A percentile compares a stretch with the other conserved stretches of the same genome.
These are phyloP conservation scores for Hyphopichia fennica DNA, from an alignment of 1,139 yeast species.

Conservation along the genomic window DNA sequence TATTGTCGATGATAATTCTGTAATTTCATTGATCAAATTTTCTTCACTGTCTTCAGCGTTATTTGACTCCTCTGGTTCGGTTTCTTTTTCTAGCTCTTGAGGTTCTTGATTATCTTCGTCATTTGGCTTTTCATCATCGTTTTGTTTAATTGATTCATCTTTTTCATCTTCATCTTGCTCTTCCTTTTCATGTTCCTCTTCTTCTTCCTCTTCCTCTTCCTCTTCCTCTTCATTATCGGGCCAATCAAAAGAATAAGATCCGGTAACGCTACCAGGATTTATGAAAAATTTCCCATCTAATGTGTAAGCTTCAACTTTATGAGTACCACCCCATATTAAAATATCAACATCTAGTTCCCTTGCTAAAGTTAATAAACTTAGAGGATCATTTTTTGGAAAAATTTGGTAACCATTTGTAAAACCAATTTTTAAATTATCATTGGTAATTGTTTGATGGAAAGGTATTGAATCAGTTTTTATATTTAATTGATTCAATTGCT, in stretches of 20 bases:
- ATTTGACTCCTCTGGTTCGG: conserved; percentile 6
- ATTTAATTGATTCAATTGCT: conserved; percentile 29
- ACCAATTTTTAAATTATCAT: conserved; percentile 77
- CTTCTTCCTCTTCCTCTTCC: conserved; percentile 39
- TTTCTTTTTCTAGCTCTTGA: conserved; percentile 8
- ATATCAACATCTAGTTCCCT: conserved; percentile 91
- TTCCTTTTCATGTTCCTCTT: conserved; percentile 26
- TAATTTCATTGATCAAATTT: conserved; percentile 11
- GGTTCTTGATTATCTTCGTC: conserved; percentile 1
- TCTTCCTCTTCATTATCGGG: conserved; percentile 45
- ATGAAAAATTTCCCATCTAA: conserved; percentile 89
- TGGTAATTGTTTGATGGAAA: conserved; percentile 60
- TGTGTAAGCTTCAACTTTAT: conserved; percentile 88
- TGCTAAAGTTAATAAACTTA: conserved; percentile 78
- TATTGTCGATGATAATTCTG: conserved; percentile 30
- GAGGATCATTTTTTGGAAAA: conserved; percentile 85
- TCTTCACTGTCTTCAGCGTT: conserved; percentile 21
- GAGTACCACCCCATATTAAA: conserved; percentile 95
- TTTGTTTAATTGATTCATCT: conserved; percentile 5
- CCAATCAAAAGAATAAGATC: conserved; percentile 66
- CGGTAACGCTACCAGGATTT: conserved; percentile 96
- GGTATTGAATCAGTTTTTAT: conserved; percentile 68
- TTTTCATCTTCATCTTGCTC: conserved; percentile 18
- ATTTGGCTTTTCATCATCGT: conserved; percentile 8
- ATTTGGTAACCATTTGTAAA: conserved; percentile 82